A percentile compares a stretch with the other conserved stretches of the same genome.
phyloP scores from a whole-genome alignment of 208 protist species.

The Trichomonas vaginalis region DNA sequence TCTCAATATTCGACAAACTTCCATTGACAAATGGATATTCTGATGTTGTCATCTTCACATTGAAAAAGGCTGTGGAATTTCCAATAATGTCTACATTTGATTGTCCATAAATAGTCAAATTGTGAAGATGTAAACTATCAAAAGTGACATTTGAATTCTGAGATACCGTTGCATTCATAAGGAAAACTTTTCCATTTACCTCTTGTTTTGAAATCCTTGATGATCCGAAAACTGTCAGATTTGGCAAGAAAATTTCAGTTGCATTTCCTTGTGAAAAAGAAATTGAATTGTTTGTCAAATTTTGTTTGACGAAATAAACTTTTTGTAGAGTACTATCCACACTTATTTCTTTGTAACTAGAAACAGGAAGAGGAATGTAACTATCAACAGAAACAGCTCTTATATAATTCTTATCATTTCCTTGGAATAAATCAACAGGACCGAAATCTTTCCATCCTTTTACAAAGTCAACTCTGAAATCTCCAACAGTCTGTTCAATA shows the following conservation, averaged over 20 bases:
- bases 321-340: not conserved
- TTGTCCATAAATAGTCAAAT: not conserved
- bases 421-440: not conserved
- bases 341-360: not conserved
- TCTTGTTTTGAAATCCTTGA: not conserved
- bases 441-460: not conserved
- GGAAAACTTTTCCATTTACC: not conserved
- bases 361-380: not conserved
- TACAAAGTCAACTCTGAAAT: not conserved
- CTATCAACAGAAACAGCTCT: not conserved
- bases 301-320: not conserved
- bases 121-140: not conserved
- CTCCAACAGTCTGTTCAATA: not conserved
- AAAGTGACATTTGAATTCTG: not conserved
- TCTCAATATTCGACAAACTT: not conserved
- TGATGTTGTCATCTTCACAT: not conserved
- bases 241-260: not conserved
- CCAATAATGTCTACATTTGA: not conserved
- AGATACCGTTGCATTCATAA: not conserved
- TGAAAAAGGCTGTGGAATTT: not conserved
- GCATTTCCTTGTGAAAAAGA: not conserved
- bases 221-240: not conserved
- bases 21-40: not conserved
- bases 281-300: not conserved
- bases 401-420: not conserved